Evolutionary conservation across 495 filamentous ascomycete genomes (phyloP), one percentile per base, ranked within the genome.

Genomic region (Xylaria grammica): DNA sequence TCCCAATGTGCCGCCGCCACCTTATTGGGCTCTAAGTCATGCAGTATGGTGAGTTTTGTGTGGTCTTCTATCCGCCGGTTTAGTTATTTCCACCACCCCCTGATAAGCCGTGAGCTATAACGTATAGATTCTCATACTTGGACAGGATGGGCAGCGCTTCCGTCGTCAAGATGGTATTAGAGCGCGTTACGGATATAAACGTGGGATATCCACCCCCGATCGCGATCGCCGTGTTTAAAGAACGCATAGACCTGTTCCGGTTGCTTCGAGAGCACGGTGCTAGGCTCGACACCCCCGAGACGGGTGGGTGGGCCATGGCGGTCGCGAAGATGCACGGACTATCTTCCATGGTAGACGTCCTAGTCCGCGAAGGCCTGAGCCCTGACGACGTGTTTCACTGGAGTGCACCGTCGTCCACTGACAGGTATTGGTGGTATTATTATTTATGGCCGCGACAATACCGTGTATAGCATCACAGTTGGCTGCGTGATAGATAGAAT

Each of bases 271-370:
- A 44, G 10, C 22, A 29, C 17, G 53, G 53, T n/a, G 53, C 53
- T 8, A 56, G 36, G 15, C 53, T 56, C 2, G 53, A 56, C 19
- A 56, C 53, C 0, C 53, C 53, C 5, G 36, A 44, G 34, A 56
- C 53, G 10, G 53, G 53, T 20, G 24, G 22, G 9, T 44, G 24
- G 22, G 15, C 15, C 5, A 19, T 56, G 53, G 15, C 36, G 4
- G 1, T 29, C 4, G 53, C 36, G 7, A 40, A 56, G 24, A 0
- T 9, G 19, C 13, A 29, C 24, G 53, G 36, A 30, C 29, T 56
- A 10, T 42, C 34, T 56, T 56, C 53, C 11, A 57, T 57, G 54
- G 24, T 57, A 9, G 54, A 57, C n/a, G 36, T 57, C 6, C 30
- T 57, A 36, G 34, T 57, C 22, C 6, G 10, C 11, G 54, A 57